A percentile compares a stretch with the other conserved stretches of the same genome.
Evolutionary conservation across 257 asterid genomes (phyloP).

Genomic region (Solanum phureja): DNA sequence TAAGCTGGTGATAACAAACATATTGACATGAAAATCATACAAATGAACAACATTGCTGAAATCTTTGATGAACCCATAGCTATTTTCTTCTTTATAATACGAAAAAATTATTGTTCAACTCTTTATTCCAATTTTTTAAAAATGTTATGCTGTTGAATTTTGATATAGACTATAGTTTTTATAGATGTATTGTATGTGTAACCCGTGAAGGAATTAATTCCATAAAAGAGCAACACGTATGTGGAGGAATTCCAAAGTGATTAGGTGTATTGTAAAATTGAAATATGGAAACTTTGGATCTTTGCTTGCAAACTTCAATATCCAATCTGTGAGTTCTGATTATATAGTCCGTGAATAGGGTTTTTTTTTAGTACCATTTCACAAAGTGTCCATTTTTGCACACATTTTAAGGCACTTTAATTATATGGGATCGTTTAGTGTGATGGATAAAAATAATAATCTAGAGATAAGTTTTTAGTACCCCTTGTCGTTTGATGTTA

Average conservation of each 20-base stretch:
- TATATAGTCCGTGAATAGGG: constrained; percentile 34
- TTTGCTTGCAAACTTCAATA: constrained; percentile 42
- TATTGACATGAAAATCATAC: constrained; percentile 45
- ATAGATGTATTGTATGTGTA: constrained; percentile 22
- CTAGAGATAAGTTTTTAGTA: neutral
- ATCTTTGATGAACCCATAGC: constrained; percentile 37
- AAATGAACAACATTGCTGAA: constrained; percentile 30
- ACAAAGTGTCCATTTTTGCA: neutral
- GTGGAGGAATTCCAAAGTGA: neutral
- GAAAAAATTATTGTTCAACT: neutral
- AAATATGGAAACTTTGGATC: constrained; percentile 26
- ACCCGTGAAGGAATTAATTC: constrained; percentile 38
- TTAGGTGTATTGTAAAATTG: constrained; percentile 6
- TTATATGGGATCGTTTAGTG: neutral
- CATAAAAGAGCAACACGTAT: neutral
- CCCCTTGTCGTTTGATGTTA: neutral
- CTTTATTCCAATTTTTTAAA: neutral
- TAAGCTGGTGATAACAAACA: constrained; percentile 44
- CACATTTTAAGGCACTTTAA: constrained; percentile 1
- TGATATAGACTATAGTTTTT: constrained; percentile 6
- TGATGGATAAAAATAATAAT: neutral
- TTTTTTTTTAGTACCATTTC: constrained; percentile 4
- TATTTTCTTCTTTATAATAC: neutral
- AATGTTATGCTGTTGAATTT: constrained; percentile 1
- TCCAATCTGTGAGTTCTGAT: constrained; percentile 41